phyloP scores from a whole-genome alignment of 2,329 filamentous ascomycete species.

The Botrytis tulipae region DNA sequence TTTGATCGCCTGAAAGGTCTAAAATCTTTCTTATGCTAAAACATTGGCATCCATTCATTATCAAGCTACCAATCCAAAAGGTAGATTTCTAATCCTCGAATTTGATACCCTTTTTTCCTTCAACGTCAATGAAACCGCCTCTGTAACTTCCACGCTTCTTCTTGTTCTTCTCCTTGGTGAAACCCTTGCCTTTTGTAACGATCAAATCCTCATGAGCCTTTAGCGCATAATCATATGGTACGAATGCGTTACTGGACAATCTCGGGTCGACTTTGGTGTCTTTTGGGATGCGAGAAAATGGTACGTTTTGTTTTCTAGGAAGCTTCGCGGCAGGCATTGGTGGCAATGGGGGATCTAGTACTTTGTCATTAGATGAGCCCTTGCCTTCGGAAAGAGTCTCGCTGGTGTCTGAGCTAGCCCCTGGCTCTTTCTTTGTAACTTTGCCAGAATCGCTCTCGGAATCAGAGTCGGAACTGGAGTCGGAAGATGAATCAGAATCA shows the following conservation, averaged over 20 bases:
- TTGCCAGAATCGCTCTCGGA: conserved; percentile 46
- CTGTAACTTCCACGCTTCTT: conserved; percentile 89
- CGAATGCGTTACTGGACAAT: conserved; percentile 77
- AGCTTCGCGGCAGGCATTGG: conserved; percentile 37
- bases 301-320: conserved; percentile 58
- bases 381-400: conserved; percentile 37
- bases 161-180: conserved; percentile 99
- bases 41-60: background rate
- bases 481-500: conserved; percentile 39
- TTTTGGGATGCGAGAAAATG: conserved; percentile 74
- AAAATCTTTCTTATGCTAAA: conserved; percentile 1
- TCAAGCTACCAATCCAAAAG: background rate
- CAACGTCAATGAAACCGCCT: conserved; percentile 82
- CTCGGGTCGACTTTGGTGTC: conserved; percentile 65
- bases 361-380: conserved; percentile 26
- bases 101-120: conserved; percentile 81
- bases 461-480: conserved; percentile 35
- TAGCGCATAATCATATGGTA: conserved; percentile 83
- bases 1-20: conserved; percentile 3
- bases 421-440: conserved; percentile 44
- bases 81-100: conserved; percentile 73
- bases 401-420: conserved; percentile 35
- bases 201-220: conserved; percentile 84
- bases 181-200: conserved; percentile 90
- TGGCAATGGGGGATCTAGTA: conserved; percentile 39